Conservation (phyloP, 2,329 filamentous ascomycete species). For the Mycosphaerelloides madeirae region DNA sequence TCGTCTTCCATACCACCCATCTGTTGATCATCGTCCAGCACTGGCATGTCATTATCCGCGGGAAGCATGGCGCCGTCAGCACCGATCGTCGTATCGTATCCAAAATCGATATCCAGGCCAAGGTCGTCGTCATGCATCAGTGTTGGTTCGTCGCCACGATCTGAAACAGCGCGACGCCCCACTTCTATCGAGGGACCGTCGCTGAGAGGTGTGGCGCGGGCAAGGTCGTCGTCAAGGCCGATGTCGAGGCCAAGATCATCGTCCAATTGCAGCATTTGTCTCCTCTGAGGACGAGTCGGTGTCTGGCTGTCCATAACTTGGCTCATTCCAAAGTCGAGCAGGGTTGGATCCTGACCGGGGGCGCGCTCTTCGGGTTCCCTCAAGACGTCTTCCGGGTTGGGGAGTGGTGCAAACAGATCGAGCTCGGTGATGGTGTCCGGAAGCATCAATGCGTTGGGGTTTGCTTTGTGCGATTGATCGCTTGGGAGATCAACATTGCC, state of each 20-base stretch:
- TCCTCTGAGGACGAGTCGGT: constrained; percentile 21
- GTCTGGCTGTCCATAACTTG: constrained; percentile 59
- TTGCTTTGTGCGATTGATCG: constrained; percentile 68
- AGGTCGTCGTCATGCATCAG: constrained; percentile 56
- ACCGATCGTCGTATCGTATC: constrained; percentile 29
- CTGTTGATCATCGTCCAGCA: constrained; percentile 37
- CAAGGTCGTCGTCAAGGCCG: constrained; percentile 33
- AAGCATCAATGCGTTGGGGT: constrained; percentile 79
- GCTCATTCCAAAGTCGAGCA: constrained; percentile 59
- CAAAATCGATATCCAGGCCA: constrained; percentile 44
- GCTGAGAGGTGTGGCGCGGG: constrained; percentile 29
- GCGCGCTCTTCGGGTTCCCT: constrained; percentile 26
- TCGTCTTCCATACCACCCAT: constrained; percentile 40
- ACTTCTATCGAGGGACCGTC: constrained; percentile 66
- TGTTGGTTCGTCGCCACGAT: constrained; percentile 52
- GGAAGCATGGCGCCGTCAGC: constrained; percentile 15
- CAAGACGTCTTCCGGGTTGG: constrained; percentile 79
- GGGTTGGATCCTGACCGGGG: constrained; percentile 38
- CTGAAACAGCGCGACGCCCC: constrained; percentile 74
- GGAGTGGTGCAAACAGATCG: constrained; percentile 72
- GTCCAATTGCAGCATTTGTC: constrained; percentile 43
- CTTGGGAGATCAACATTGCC: constrained; percentile 94
- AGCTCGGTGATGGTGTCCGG: constrained; percentile 91
- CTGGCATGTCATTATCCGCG: constrained; percentile 24
- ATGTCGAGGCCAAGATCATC: constrained; percentile 62